Evolutionary conservation across 192 early-diverging fungal genomes (phyloP), one percentile per base, ranked within the genome.

Genomic region (Umbelopsis ramanniana): DNA sequence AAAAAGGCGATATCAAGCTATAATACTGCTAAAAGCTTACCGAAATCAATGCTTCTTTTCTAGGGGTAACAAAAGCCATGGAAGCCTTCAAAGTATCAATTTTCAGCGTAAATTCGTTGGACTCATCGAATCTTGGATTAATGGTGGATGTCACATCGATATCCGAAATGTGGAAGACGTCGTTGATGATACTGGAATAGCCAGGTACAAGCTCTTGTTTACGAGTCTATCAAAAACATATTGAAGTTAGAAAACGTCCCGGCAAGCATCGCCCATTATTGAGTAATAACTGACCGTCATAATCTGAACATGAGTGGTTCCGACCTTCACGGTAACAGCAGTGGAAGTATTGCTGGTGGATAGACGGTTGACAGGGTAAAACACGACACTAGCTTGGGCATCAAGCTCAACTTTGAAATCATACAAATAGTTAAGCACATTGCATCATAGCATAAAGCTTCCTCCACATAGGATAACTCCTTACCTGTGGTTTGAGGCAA

Each of bases 291-390:
- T 75, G 74, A 86, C 84, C 69, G 85, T 84, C 33, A 88, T 89
- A 46, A 98, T 86, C 73, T 96, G 93, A 54, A 98, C 85, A 21
- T 86, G 87, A 47, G 96, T 93, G 8, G 84, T 80, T 6, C 91
- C 89, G 73, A 98, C 84, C 77, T 92, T 93, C 55, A 98, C 82
- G 48, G 86, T 85, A 21, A 95, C 93, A 33, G 92, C 89, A 67
- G 90, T 75, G 33, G 88, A 82, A 22, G 84, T 72, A 33, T 88
- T 83, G 45, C 86, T 82, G 43, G 86, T 85, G 50, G 83, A 84
- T 22, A 93, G 81, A 50, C 87, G 88, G 19, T 85, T 83, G 22
- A 93, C 89, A 2, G 91, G 90, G 29, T 79, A 75, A 55, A 91
- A 86, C 37, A 80, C 78, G 48, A 86, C 79, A n/a, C 86, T 88